phyloP scores from a whole-genome alignment of 139 green algal genomes.

The Nannochloris sp. region DNA sequence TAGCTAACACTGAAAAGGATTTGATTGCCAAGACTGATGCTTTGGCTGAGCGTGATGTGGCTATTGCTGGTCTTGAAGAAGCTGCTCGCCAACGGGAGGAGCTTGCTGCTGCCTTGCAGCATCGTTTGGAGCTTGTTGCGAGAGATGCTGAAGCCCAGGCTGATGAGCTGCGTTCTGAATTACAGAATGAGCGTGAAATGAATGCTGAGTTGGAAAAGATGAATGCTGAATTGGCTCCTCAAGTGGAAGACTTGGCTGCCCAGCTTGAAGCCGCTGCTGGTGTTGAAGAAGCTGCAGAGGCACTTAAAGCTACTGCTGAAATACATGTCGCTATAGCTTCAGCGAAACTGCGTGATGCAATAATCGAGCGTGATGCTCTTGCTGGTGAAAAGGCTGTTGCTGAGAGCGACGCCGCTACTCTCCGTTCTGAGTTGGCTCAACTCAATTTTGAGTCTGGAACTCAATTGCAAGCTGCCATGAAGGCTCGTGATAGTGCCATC shows the following conservation, averaged over 20 bases:
- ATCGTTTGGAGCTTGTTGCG: not conserved
- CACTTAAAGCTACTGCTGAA: not conserved
- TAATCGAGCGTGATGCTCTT: not conserved
- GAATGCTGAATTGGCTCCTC: not conserved
- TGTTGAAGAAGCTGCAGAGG: not conserved
- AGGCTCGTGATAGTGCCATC: not conserved
- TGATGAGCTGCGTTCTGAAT: not conserved
- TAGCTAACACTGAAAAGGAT: not conserved
- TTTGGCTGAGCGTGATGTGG: not conserved
- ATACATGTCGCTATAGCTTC: not conserved
- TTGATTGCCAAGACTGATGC: conserved; percentile 3
- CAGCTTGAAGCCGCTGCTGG: conserved; percentile 6
- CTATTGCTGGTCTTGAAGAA: not conserved
- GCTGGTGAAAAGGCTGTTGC: too few relatives aligned
- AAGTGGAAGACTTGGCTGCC: not conserved
- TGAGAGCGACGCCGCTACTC: not conserved
- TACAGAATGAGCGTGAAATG: not conserved
- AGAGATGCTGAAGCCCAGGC: too few relatives aligned
- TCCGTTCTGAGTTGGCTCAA: not conserved
- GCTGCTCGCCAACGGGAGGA: not conserved
- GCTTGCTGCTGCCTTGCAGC: conserved; percentile 1
- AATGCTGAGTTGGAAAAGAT: not conserved
- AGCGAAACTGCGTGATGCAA: too few relatives aligned
- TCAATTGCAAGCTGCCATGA: not conserved
- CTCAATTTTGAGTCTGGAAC: not conserved